Evolutionary conservation across 768 basidiomycete genomes (phyloP).

Genomic region (Boletus rex-veris): DNA sequence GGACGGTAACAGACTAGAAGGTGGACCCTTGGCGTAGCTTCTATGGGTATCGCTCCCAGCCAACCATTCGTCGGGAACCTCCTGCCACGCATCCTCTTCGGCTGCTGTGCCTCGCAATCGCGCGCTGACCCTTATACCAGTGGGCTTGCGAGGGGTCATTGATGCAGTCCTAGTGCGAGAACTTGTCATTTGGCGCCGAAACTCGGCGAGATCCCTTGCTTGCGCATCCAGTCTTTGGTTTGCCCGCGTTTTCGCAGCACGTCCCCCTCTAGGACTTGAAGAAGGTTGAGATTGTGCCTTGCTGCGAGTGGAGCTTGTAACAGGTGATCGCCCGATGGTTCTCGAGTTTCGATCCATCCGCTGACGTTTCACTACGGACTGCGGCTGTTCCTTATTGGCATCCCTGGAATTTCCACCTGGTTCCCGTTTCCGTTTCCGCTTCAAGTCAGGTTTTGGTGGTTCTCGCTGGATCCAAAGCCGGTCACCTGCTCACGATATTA

Average conservation of each 20-base stretch:
- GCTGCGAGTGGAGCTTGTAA: constrained; percentile 12
- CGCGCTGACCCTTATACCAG: constrained; percentile 65
- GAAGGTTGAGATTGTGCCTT: constrained; percentile 13
- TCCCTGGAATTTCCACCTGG: constrained; percentile 20
- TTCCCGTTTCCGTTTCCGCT: constrained; percentile 45
- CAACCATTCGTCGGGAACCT: constrained; percentile 74
- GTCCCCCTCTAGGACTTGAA: constrained; percentile 43
- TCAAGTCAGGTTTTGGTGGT: constrained; percentile 45
- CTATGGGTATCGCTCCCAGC: constrained; percentile 18
- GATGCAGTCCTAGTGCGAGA: constrained; percentile 13
- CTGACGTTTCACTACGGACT: constrained; percentile 26
- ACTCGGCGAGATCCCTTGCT: constrained; percentile 62
- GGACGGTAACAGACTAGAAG: constrained; percentile 5
- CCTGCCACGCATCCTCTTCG: constrained; percentile 72
- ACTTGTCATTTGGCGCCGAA: constrained; percentile 44
- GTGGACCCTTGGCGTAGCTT: constrained; percentile 9
- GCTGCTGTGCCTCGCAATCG: constrained; percentile 53
- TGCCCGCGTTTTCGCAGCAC: constrained; percentile 69
- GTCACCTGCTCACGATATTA: constrained; percentile 47
- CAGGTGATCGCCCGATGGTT: constrained; percentile 2
- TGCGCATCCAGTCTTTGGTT: constrained; percentile 67
- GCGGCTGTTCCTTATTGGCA: constrained; percentile 17
- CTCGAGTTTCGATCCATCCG: constrained; percentile 12
- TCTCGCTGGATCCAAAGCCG: constrained; percentile 86
- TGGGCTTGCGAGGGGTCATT: constrained; percentile 27